Conservation (phyloP, 805 yeast genomes). For the Blastobotrys attinorum region DNA sequence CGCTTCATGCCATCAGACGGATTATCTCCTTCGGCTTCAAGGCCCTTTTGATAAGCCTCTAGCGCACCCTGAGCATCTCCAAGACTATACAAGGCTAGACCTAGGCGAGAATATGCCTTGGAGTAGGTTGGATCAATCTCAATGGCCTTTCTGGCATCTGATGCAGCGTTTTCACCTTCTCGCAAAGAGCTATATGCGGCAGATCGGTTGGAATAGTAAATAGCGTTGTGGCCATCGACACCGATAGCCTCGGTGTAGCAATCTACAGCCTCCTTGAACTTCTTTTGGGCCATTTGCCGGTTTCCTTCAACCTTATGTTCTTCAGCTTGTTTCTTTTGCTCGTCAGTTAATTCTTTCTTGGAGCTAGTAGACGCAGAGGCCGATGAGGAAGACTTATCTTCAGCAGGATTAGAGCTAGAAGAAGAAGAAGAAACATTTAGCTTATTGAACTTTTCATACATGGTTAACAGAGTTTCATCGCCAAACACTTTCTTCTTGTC, state of each 20-base stretch:
- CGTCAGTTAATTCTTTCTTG: conserved; percentile 24
- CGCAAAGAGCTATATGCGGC: conserved; percentile 84
- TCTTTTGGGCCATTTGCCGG: conserved; percentile 71
- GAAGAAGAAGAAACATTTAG: conserved; percentile 15
- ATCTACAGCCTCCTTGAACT: conserved; percentile 62
- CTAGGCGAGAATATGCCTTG: conserved; percentile 91
- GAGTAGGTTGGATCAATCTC: conserved; percentile 71
- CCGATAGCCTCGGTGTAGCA: conserved; percentile 77
- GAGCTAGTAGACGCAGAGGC: conserved; percentile 12
- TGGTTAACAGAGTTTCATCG: conserved; percentile 39
- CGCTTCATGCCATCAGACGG: conserved; percentile 86
- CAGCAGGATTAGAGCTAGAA: conserved; percentile 19
- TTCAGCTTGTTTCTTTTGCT: conserved; percentile 71
- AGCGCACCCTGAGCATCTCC: conserved; percentile 88
- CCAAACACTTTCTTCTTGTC: conserved; percentile 25
- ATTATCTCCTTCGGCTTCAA: conserved; percentile 76
- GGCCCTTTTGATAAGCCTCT: conserved; percentile 83
- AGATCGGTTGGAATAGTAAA: conserved; percentile 88
- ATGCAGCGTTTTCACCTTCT: conserved; percentile 67
- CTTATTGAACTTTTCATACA: conserved; percentile 39
- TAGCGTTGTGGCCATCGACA: conserved; percentile 63
- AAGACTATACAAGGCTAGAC: conserved; percentile 87
- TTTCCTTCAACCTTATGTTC: conserved; percentile 80
- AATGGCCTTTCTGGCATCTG: conserved; percentile 79
- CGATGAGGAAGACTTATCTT: conserved; percentile 4